Conservation (phyloP, 2,329 filamentous ascomycete species). For the Sporothrix inflata region DNA sequence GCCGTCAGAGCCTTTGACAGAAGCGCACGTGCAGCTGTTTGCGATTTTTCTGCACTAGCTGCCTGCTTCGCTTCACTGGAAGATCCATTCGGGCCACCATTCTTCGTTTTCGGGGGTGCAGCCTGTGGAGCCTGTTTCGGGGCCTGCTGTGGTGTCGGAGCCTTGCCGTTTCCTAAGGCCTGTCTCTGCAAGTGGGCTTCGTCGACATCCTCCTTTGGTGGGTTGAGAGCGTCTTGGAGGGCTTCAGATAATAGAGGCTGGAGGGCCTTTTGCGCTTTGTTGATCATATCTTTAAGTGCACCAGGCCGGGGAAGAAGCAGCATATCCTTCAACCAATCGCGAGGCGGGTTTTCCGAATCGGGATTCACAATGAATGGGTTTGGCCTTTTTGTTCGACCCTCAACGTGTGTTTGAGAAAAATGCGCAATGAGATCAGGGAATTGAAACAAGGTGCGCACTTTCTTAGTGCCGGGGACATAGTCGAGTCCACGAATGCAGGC, state of each 20-base stretch:
- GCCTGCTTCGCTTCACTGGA: too few species aligned
- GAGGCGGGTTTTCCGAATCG: slow-evolving; percentile 43
- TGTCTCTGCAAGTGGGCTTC: background rate
- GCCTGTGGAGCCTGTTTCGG: background rate
- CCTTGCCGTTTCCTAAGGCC: background rate
- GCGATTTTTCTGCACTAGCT: background rate
- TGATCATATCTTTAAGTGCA: slow-evolving; percentile 39
- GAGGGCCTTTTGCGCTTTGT: slow-evolving; percentile 38
- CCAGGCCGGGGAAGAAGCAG: slow-evolving; percentile 46
- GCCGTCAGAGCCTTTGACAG: background rate
- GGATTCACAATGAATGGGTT: background rate
- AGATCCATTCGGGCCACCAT: too few species aligned
- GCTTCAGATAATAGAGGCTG: slow-evolving; percentile 45
- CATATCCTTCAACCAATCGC: slow-evolving; percentile 55
- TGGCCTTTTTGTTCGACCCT: slow-evolving; percentile 34
- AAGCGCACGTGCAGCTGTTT: background rate
- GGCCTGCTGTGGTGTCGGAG: background rate
- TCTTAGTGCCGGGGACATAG: background rate
- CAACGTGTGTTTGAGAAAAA: slow-evolving; percentile 26
- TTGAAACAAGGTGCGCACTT: background rate
- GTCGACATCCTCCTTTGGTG: background rate
- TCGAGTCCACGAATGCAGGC: slow-evolving; percentile 45
- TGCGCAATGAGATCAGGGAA: background rate
- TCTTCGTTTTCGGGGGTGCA: background rate
- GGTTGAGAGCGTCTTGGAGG: slow-evolving; percentile 42